phyloP scores from a whole-genome alignment of 106 monocot genomes.

The Allium fistulosum region DNA sequence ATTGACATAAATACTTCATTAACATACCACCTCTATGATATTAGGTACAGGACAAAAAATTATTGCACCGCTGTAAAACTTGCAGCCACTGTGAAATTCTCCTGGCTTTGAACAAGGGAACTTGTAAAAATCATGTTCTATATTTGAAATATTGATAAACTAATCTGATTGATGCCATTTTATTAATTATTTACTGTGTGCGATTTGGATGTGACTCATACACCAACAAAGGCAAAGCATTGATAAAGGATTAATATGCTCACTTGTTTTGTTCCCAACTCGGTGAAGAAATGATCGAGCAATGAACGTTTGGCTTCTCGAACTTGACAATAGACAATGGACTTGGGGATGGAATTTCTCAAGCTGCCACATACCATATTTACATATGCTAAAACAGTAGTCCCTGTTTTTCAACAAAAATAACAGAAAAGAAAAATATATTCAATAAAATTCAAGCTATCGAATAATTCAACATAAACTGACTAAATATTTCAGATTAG shows the following conservation, averaged over 20 bases:
- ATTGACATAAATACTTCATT: background rate
- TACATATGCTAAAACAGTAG: constrained; percentile 25
- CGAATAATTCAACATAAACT: no score
- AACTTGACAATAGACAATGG: constrained; percentile 62
- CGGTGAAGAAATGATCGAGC: constrained; percentile 53
- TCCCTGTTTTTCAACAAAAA: constrained; percentile 21
- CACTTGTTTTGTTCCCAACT: constrained; percentile 59
- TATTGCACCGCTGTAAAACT: no score
- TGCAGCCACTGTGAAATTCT: no score
- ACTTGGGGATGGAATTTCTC: constrained; percentile 53
- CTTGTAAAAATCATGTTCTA: no score
- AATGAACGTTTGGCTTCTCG: constrained; percentile 63
- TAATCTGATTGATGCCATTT: no score
- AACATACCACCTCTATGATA: no score
- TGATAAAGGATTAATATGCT: background rate
- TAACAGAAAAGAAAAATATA: background rate
- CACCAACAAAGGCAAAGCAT: no score
- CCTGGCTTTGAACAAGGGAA: no score
- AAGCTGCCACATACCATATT: constrained; percentile 55
- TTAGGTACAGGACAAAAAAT: background rate
- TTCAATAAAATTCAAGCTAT: background rate
- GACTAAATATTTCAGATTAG: no score
- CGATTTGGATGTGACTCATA: no score
- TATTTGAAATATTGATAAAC: no score
- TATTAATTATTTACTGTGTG: no score